Evolutionary conservation across 768 basidiomycete species (phyloP), one percentile per base, ranked within the genome.

Genomic region (Chlorophyllum brunneum): DNA sequence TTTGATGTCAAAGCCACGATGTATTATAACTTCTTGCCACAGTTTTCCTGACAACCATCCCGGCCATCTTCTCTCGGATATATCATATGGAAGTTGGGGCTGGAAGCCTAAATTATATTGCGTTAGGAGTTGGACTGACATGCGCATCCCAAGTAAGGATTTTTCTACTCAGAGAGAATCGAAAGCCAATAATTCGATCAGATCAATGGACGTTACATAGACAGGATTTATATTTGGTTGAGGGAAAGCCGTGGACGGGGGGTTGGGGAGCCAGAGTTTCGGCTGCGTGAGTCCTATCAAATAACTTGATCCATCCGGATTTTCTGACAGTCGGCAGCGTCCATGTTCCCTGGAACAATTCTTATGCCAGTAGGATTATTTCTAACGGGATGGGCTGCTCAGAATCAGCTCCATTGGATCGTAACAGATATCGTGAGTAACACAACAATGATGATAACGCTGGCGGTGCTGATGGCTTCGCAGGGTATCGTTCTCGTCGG

Each of bases 11-110:
- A 3, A 20, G 0, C 40, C 26, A 10, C n/a, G 16, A 30, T n/a
- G 13, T 15, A 22, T 22, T 34, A 34, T 18, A 11, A 23, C 34
- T 38, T 15, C 10, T 47, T n/a, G 13, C 16, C n/a, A 29, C 51
- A 88, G 86, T 88, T 20, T 83, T 84, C 61, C 66, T 88, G 27
- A 85, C 84, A 1, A 85, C 78, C 0, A 77, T 88, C 24, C 81
- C 86, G 0, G 56, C 65, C 0, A 85, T 86, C 38, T 88, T 82
- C 57, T 63, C 70, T 46, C 65, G 68, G 3, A 63, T 74, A 0
- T 92, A 91, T 59, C 65, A 74, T 31, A 66, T 87, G 61, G 54
- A 61, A 0, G 64, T 76, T 8, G 84, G 86, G 4, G 81, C 85
- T 43, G 73, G 80, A 0, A 84, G 86, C 0, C 64, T 90, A 26